Base-by-base conservation (phyloP, 2,329 filamentous ascomycete species). In the Calycina marina region DNA sequence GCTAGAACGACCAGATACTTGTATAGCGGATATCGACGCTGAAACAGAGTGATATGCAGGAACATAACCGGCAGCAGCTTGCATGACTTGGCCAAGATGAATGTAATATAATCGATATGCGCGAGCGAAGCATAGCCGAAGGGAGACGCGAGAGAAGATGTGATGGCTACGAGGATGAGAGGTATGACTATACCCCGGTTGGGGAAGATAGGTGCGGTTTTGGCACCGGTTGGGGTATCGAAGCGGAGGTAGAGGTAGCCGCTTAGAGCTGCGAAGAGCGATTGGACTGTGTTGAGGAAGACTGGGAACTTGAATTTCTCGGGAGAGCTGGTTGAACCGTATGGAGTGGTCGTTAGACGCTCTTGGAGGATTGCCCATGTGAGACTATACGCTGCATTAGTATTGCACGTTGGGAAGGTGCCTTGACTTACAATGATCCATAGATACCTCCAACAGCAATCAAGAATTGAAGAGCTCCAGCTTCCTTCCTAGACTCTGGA, bases 41-140 rank as follows among this genome's bases (percentile, higher is more conserved):
- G 76, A 64, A 94, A 98, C 28, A 98, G 59, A 27, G 85, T 88
- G 50, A 96, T 72, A 62, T 98, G 88, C 25, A 98, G 69, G 50
- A 90, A 77, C 90, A 98, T 96, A 51, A 98, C 90, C 3, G 90
- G 90, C n/a, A 98, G 74, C 13, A 98, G 70, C 63, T 98, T 98
- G 77, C 90, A 98, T 48, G 79, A 86, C 61, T 98, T 96, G 47
- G 90, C 88, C 25, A 98, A 78, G 46, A 94, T 82, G 60, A 93
- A 96, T 17, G 90, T 94, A 51, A 96, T 83, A 60, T 96, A 96
- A 69, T 96, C 90, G 58, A 96, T 85, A 56, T 96, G 85, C 22
- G 79, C 76, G 31, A 96, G 74, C 37, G 76, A 80, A 30, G 90
- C 86, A 59, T 96, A 96, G 46, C 88, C 90, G 51, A 94, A 94